Percentiles rank a stretch among this genome's conserved stretches.
Conservation (phyloP, 2,329 filamentous ascomycete genomes). For the Keithomyces neogunnii region DNA sequence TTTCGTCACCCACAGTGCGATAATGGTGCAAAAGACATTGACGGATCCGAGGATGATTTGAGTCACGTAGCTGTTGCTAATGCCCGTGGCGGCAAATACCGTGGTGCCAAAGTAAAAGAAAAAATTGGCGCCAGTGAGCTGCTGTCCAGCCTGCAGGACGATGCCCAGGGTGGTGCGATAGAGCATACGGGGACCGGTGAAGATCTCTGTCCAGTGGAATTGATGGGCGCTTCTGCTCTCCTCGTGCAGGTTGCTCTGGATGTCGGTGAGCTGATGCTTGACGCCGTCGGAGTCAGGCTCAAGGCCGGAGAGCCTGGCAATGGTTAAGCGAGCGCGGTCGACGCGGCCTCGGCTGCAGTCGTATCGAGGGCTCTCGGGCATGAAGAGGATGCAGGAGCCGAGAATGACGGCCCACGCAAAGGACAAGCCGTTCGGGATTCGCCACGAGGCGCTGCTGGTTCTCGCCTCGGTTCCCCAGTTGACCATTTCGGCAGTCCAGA, state of each 20-base stretch:
- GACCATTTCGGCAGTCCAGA: constrained; percentile 49
- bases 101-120: constrained; percentile 61
- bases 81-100: constrained; percentile 57
- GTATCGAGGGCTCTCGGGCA: constrained; percentile 47
- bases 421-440: constrained; percentile 51
- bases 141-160: constrained; percentile 55
- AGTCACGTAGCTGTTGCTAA: constrained; percentile 56
- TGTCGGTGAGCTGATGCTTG: constrained; percentile 40
- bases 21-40: constrained; percentile 59
- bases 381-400: constrained; percentile 38
- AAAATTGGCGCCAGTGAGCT: constrained; percentile 61
- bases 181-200: constrained; percentile 58
- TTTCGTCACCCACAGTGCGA: constrained; percentile 57
- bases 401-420: constrained; percentile 48
- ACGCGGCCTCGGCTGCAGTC: constrained; percentile 37
- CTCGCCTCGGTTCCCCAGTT: constrained; percentile 51
- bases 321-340: constrained; percentile 39
- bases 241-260: constrained; percentile 40
- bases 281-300: constrained; percentile 30
- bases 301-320: constrained; percentile 37
- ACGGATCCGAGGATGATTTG: constrained; percentile 61
- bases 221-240: constrained; percentile 37
- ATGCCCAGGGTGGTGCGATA: constrained; percentile 57
- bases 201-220: constrained; percentile 49
- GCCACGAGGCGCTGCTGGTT: constrained; percentile 45